Conservation (phyloP, 148 eudicot species). For the Rhododendron williamsianum region DNA sequence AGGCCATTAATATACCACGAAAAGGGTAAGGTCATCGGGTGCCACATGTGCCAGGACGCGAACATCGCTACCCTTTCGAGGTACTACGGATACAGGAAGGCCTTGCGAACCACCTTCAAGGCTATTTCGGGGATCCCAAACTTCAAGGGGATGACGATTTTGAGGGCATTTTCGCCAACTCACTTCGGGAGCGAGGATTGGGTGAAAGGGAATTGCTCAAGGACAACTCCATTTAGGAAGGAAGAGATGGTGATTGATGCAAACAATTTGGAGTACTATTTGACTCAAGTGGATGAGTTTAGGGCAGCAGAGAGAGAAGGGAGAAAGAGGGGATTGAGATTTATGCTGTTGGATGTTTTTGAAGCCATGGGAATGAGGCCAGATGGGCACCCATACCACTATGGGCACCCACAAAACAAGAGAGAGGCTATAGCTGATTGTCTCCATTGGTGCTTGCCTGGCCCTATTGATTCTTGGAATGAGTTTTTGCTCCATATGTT, state of each 20-base stretch:
- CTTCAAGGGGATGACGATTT: constrained; percentile 32
- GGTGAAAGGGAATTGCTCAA: constrained; percentile 45
- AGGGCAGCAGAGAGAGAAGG: constrained; percentile 35
- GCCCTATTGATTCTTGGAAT: constrained; percentile 32
- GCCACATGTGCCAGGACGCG: constrained; percentile 32
- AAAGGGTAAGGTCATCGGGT: constrained; percentile 31
- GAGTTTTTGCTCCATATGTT: constrained; percentile 36
- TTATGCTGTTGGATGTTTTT: constrained; percentile 36
- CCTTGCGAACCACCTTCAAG: constrained; percentile 38
- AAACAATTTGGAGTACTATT: constrained; percentile 35
- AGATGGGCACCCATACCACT: constrained; percentile 44
- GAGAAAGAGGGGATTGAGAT: constrained; percentile 27
- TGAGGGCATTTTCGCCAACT: constrained; percentile 42
- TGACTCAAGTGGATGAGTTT: constrained; percentile 50
- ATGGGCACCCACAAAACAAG: constrained; percentile 34
- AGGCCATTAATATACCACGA: constrained; percentile 40
- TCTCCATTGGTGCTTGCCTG: constrained; percentile 59
- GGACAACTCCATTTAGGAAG: constrained; percentile 21
- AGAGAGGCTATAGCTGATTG: constrained; percentile 37
- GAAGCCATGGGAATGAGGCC: constrained; percentile 42
- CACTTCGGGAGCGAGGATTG: constrained; percentile 47
- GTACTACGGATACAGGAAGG: constrained; percentile 36
- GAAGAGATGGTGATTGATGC: constrained; percentile 29
- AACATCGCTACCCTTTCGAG: constrained; percentile 31
- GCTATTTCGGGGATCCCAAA: constrained; percentile 26